Evolutionary conservation across 805 yeast species (phyloP).

Genomic region (Myxozyma udenii): DNA sequence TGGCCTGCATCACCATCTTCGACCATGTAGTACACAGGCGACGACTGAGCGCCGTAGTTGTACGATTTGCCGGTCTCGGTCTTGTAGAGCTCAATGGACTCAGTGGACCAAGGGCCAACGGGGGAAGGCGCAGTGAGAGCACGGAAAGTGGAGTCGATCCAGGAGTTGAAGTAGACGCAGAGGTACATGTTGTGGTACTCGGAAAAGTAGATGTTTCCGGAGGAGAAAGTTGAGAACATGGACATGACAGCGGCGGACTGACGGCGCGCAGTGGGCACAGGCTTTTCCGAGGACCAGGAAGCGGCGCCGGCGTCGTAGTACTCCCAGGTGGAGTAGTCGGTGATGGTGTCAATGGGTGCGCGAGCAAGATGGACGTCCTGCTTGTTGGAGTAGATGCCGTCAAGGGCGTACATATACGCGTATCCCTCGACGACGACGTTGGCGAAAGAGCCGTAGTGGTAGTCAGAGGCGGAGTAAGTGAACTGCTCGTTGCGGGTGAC

Average conservation of each 20-base stretch:
- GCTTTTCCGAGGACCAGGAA: slow-evolving; percentile 6
- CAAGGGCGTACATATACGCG: slow-evolving; percentile 17
- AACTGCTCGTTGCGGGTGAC: slow-evolving; percentile 12
- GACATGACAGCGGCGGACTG: slow-evolving; percentile 12
- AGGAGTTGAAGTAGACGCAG: slow-evolving; percentile 12
- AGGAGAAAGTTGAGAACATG: slow-evolving; percentile 1
- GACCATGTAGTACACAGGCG: background rate
- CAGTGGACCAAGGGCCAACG: slow-evolving; percentile 17
- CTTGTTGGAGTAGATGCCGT: background rate
- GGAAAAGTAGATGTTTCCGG: slow-evolving; percentile 14
- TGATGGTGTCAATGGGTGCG: slow-evolving; percentile 2
- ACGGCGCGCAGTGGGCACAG: slow-evolving; percentile 4
- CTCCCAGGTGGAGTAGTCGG: slow-evolving; percentile 7
- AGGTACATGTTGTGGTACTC: slow-evolving; percentile 15
- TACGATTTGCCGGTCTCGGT: slow-evolving; percentile 2
- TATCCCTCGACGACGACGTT: slow-evolving; percentile 11
- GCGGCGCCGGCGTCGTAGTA: slow-evolving; percentile 7
- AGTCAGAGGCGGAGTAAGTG: background rate
- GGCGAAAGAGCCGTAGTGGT: slow-evolving; percentile 16
- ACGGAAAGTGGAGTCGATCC: slow-evolving; percentile 13
- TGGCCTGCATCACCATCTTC: slow-evolving; percentile 1
- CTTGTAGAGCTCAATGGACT: slow-evolving; percentile 1
- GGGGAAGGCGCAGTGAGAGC: slow-evolving; percentile 16
- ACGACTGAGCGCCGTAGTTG: slow-evolving; percentile 12
- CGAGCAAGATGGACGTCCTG: slow-evolving; percentile 14